Conservation (phyloP, 176 grass and related monocot genomes). For the Zizania latifolia region DNA sequence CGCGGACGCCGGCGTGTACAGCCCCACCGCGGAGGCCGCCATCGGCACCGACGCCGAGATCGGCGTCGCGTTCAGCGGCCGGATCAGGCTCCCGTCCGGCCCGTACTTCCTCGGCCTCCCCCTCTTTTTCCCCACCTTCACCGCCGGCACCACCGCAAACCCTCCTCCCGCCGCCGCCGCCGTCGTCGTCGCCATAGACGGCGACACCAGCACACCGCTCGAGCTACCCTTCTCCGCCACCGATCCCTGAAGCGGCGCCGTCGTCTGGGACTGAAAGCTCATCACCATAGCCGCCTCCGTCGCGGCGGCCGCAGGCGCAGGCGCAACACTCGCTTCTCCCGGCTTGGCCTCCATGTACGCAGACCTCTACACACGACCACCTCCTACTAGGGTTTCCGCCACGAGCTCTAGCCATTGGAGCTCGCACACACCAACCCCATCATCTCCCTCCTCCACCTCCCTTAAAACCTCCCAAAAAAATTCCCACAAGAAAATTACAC, state of each 20-base stretch:
- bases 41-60: constrained; percentile 73
- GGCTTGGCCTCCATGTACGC: constrained; percentile 60
- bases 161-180: too few species aligned
- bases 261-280: too few species aligned
- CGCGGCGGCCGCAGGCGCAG: neutral
- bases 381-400: constrained; percentile 19
- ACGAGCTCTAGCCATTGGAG: constrained; percentile 52
- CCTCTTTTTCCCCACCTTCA: too few species aligned
- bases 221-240: too few species aligned
- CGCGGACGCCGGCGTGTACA: constrained; percentile 71
- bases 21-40: constrained; percentile 11
- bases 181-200: too few species aligned
- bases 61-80: constrained; percentile 71
- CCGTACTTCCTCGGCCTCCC: too few species aligned
- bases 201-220: too few species aligned
- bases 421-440: constrained; percentile 35
- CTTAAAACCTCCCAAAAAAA: neutral
- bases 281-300: too few species aligned
- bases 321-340: constrained; percentile 23
- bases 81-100: too few species aligned
- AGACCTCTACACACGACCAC: neutral
- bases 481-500: neutral
- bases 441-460: constrained; percentile 17
- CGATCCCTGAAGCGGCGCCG: too few species aligned
- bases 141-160: too few species aligned